Evolutionary conservation across 495 filamentous ascomycete genomes (phyloP), one percentile per base, ranked within the genome.

Genomic region (Sordaria brevicollis): DNA sequence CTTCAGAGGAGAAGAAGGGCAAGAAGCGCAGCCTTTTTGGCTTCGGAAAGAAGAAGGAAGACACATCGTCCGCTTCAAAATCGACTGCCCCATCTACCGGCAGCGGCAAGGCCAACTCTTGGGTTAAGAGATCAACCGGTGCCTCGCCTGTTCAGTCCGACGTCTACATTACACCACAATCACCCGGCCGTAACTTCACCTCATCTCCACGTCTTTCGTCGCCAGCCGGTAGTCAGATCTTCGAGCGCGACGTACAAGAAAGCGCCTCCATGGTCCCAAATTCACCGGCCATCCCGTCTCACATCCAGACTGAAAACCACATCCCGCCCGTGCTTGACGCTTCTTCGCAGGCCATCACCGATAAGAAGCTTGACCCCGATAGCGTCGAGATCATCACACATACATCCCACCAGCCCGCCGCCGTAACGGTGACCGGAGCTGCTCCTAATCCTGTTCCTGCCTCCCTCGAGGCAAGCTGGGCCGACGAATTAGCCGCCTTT

Each of bases 161-260:
- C 70, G 80, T 80, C 74, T 83, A 79, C 73, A 77, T 82, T 70
- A 76, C 83, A 66, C 81, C 85, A 72, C 77, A 84, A 10, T 83
- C 84, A 10, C 84, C 86, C n/a, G 79, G 83, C 68, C 81, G 84
- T 39, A 83, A 83, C 62, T 77, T 87, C 36, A 83, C 85, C 31
- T 81, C 87, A 17, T 89, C 89, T 4, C 88, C 89, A 5, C 83
- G 86, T 41, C 77, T 90, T 57, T 83, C 86, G 65, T 91, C 89
- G 15, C 89, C 90, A 11, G 88, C 88, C 5, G 88, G 83, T 37
- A 93, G 92, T 31, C 92, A 94, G 74, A 97, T 97, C 75, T 97
- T 97, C 79, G 93, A 97, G 83, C 91, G 93, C 73, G 89, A 92
- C 79, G 94, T 97, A 15, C 94, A 97, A 77, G 93, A 97, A 74